These are phyloP conservation scores for Kalmusia sp. DNA, from an alignment of 2,329 filamentous ascomycete genomes.

Conservation along the genomic window DNA sequence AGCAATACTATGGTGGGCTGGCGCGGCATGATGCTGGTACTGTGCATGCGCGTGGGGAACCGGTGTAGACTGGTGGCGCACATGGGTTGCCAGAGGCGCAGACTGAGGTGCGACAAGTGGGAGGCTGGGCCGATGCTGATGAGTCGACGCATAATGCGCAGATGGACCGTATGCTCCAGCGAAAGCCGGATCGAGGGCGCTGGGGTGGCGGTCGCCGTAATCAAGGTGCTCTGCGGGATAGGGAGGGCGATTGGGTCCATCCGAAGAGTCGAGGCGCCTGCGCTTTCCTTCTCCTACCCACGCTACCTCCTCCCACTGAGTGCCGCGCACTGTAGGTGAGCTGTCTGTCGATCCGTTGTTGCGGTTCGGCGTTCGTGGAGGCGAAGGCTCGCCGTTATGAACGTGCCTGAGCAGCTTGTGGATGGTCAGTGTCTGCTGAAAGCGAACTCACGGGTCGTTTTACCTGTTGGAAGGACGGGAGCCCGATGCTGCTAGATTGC, in stretches of 20 bases:
- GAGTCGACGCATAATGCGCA: constrained; percentile 1
- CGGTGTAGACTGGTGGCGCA: constrained; percentile 38
- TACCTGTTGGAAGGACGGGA: constrained; percentile 43
- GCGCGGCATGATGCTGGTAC: constrained; percentile 18
- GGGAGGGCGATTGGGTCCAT: constrained; percentile 26
- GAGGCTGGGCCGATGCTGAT: constrained; percentile 38
- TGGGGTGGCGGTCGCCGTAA: constrained; percentile 25
- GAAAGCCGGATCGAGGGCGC: constrained; percentile 33
- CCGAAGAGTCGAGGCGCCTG: constrained; percentile 35
- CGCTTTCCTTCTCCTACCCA: constrained; percentile 34
- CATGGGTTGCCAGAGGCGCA: constrained; percentile 17
- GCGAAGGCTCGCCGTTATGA: constrained; percentile 33
- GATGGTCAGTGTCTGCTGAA: constrained; percentile 11
- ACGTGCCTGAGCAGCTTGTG: constrained; percentile 34
- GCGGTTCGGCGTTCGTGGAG: constrained; percentile 41
- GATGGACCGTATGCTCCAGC: constrained; percentile 12
- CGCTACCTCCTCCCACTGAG: constrained; percentile 38
- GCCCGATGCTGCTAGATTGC: constrained; percentile 23
- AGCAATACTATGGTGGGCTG: constrained; percentile 13
- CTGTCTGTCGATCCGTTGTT: constrained; percentile 33
- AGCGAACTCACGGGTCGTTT: not conserved
- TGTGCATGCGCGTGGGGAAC: constrained; percentile 21
- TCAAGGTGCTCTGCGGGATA: constrained; percentile 21
- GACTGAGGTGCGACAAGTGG: constrained; percentile 27
- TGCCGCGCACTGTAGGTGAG: constrained; percentile 29